These are phyloP conservation scores for Wallacemonas sp. DNA, from an alignment of 208 protist species.

Conservation along the genomic window DNA sequence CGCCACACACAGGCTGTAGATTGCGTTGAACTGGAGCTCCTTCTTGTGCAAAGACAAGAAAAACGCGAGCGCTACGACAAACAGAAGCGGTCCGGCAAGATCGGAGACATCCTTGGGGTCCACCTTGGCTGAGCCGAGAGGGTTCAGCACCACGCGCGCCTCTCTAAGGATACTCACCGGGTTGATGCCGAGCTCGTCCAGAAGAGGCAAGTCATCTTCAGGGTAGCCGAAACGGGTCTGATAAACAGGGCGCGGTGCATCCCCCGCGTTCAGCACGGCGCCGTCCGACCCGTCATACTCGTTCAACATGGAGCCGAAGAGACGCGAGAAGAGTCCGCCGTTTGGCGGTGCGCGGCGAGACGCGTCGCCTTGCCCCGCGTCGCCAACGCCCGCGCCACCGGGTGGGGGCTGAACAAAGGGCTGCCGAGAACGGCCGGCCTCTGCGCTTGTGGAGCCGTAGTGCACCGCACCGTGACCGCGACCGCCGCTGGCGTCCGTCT, in stretches of 20 bases:
- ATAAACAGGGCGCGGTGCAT: conserved; percentile 36
- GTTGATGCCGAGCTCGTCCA: conserved; percentile 80
- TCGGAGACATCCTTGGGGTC: conserved; percentile 58
- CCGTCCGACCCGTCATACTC: conserved; percentile 18
- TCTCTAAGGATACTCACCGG: conserved; percentile 58
- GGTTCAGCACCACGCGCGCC: conserved; percentile 69
- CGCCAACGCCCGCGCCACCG: not conserved
- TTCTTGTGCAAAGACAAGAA: conserved; percentile 73
- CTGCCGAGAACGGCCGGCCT: too few relatives aligned
- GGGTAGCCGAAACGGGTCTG: conserved; percentile 80
- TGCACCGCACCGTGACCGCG: too few relatives aligned
- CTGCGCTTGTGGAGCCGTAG: too few relatives aligned
- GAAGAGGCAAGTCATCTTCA: conserved; percentile 78
- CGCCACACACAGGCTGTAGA: conserved; percentile 76
- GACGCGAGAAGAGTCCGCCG: conserved; percentile 18
- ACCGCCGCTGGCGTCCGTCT: too few relatives aligned
- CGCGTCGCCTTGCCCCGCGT: not conserved
- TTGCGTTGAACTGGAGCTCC: conserved; percentile 76
- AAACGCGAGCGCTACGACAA: conserved; percentile 68
- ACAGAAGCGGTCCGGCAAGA: conserved; percentile 71
- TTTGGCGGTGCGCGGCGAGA: not conserved
- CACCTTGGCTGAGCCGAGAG: conserved; percentile 36
- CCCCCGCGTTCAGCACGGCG: not conserved
- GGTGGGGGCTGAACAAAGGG: conserved; percentile 1
- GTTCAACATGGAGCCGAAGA: conserved; percentile 22